phyloP scores from a whole-genome alignment of 2,329 filamentous ascomycete genomes.

The Trichoderma koningiopsis region DNA sequence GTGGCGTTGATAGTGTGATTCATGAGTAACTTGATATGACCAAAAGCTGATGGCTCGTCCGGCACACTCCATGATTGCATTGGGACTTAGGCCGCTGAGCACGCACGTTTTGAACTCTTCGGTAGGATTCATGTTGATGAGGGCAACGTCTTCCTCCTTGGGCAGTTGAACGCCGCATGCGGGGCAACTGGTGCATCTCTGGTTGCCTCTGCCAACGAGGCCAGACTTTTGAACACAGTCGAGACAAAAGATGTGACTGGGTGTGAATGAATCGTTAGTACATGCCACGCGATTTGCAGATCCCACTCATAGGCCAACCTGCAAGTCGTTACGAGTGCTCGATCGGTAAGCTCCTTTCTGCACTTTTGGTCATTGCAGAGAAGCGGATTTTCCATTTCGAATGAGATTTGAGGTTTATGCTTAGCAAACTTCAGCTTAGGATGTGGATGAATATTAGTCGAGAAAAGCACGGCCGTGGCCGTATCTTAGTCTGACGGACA shows the following conservation, averaged over 20 bases:
- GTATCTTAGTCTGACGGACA: neutral
- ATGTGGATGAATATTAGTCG: neutral
- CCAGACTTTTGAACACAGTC: constrained; percentile 69
- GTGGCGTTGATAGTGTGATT: constrained; percentile 79
- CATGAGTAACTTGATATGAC: constrained; percentile 81
- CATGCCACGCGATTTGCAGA: neutral
- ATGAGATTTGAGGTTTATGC: neutral
- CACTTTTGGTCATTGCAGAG: constrained; percentile 83
- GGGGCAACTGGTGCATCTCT: constrained; percentile 62
- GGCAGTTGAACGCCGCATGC: constrained; percentile 70
- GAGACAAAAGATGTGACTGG: constrained; percentile 82
- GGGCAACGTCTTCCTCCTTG: constrained; percentile 74
- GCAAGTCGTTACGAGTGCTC: constrained; percentile 86
- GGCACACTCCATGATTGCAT: constrained; percentile 83
- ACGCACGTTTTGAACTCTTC: constrained; percentile 91
- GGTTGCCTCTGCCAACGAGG: constrained; percentile 50
- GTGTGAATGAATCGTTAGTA: constrained; percentile 16
- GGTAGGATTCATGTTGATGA: constrained; percentile 71
- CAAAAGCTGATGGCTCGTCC: constrained; percentile 79
- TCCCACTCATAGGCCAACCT: constrained; percentile 52
- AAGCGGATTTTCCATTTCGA: constrained; percentile 70
- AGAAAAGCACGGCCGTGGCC: neutral
- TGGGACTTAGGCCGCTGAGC: constrained; percentile 79
- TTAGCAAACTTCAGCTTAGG: neutral
- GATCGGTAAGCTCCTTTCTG: constrained; percentile 65